Percentiles rank a stretch among this genome's conserved stretches.
Evolutionary conservation across 805 yeast species (phyloP).

Genomic region (Teunomyces barrocoloradensis): DNA sequence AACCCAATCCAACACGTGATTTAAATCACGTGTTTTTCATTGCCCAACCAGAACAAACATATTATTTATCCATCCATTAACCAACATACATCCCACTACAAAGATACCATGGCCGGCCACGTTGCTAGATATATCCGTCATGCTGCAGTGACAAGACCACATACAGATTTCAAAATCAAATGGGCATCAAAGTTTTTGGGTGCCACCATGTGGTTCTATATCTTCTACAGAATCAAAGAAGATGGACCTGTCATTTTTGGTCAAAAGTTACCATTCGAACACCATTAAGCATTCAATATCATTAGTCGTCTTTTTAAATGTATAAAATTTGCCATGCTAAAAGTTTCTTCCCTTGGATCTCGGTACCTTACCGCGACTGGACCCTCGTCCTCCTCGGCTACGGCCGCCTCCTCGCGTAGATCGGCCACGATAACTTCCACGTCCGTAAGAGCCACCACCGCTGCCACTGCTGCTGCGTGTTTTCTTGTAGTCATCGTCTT

Average conservation of each 20-base stretch:
- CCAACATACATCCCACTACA: neutral
- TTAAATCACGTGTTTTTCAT: neutral
- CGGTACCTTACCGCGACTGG: neutral
- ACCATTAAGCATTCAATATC: constrained; percentile 19
- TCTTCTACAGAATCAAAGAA: constrained; percentile 74
- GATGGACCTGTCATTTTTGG: constrained; percentile 64
- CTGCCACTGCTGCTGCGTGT: neutral
- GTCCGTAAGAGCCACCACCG: neutral
- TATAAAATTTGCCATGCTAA: neutral
- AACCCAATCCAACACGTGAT: neutral
- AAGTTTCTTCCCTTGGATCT: constrained; percentile 1
- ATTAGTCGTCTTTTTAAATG: neutral
- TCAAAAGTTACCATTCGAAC: constrained; percentile 37
- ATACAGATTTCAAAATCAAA: constrained; percentile 55
- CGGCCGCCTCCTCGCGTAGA: constrained; percentile 2
- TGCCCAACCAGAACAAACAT: constrained; percentile 7
- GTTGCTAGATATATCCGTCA: constrained; percentile 46
- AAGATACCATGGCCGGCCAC: constrained; percentile 40
- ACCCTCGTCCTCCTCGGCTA: constrained; percentile 8
- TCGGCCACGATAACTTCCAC: constrained; percentile 2
- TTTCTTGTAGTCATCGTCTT: constrained; percentile 5
- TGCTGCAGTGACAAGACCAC: constrained; percentile 65
- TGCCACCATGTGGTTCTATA: constrained; percentile 88
- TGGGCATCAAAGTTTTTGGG: constrained; percentile 68
- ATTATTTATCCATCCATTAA: constrained; percentile 1